These are phyloP conservation scores for Anisogramma anomala DNA, from an alignment of 2,329 filamentous ascomycete species.

Conservation along the genomic window DNA sequence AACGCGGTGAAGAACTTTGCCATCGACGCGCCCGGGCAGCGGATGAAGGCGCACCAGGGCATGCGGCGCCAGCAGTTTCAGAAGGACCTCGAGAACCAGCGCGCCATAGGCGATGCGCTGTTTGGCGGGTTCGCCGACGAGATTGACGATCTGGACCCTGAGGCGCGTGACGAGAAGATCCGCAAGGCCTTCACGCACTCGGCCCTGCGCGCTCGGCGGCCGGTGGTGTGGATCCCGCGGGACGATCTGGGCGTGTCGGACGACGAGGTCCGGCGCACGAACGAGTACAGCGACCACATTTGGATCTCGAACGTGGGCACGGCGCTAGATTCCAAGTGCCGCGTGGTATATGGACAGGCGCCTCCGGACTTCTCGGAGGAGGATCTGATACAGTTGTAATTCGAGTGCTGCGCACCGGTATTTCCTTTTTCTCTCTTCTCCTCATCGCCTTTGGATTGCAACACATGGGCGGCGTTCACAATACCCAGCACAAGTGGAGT, in stretches of 20 bases:
- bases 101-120: slow-evolving; percentile 63
- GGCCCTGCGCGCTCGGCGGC: slow-evolving; percentile 71
- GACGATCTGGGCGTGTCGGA: slow-evolving; percentile 85
- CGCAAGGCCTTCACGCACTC: slow-evolving; percentile 84
- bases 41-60: slow-evolving; percentile 31
- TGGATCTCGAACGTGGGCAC: slow-evolving; percentile 95
- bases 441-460: neutral
- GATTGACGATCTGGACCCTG: slow-evolving; percentile 84
- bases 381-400: slow-evolving; percentile 67
- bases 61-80: slow-evolving; percentile 38
- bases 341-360: slow-evolving; percentile 72
- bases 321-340: slow-evolving; percentile 69
- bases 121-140: slow-evolving; percentile 85
- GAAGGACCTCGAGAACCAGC: slow-evolving; percentile 61
- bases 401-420: neutral
- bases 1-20: slow-evolving; percentile 37
- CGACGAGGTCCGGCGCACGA: slow-evolving; percentile 75
- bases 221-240: slow-evolving; percentile 85
- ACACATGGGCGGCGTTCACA: neutral
- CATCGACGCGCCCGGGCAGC: slow-evolving; percentile 29
- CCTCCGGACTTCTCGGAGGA: slow-evolving; percentile 85
- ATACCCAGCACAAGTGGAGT: neutral
- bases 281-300: slow-evolving; percentile 63
- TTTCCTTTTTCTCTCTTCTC: neutral
- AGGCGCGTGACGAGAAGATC: slow-evolving; percentile 76